Conservation (phyloP, 306 rosid species). For the Sphenostylis stenocarpa region DNA sequence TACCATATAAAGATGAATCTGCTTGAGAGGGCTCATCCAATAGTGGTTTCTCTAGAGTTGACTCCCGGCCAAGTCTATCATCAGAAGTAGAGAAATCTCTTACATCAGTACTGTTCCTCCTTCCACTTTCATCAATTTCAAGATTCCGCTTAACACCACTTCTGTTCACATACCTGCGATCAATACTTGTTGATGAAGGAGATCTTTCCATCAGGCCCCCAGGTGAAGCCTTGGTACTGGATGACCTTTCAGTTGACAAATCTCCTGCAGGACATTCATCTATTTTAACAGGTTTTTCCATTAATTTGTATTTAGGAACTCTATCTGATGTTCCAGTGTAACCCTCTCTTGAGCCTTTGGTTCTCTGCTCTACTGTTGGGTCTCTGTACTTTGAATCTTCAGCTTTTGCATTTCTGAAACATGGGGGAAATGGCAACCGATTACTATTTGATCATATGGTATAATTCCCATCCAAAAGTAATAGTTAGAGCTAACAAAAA, state of each 20-base stretch:
- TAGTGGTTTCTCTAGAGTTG: slow-evolving; percentile 56
- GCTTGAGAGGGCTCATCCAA: slow-evolving; percentile 67
- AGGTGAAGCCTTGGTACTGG: slow-evolving; percentile 84
- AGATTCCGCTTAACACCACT: slow-evolving; percentile 58
- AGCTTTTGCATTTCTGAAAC: slow-evolving; percentile 59
- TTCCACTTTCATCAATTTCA: slow-evolving; percentile 79
- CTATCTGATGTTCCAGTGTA: slow-evolving; percentile 66
- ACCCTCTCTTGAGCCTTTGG: slow-evolving; percentile 64
- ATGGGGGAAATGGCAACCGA: slow-evolving; percentile 20
- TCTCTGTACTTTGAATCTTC: slow-evolving; percentile 75
- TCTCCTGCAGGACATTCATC: slow-evolving; percentile 68
- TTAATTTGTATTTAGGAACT: slow-evolving; percentile 63
- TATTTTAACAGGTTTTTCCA: slow-evolving; percentile 63
- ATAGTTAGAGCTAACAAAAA: background rate
- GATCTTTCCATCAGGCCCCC: slow-evolving; percentile 68
- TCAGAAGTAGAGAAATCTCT: slow-evolving; percentile 66
- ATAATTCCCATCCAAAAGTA: background rate
- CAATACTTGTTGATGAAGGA: slow-evolving; percentile 81
- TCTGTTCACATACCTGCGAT: slow-evolving; percentile 61
- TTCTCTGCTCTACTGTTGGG: slow-evolving; percentile 54
- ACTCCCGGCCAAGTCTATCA: slow-evolving; percentile 67
- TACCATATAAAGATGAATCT: slow-evolving; percentile 63
- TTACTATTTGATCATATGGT: slow-evolving; percentile 14
- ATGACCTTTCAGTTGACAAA: slow-evolving; percentile 69
- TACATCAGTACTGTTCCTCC: slow-evolving; percentile 66